Evolutionary conservation across 306 rosid species (phyloP).

Genomic region (Glycyrrhiza uralensis): DNA sequence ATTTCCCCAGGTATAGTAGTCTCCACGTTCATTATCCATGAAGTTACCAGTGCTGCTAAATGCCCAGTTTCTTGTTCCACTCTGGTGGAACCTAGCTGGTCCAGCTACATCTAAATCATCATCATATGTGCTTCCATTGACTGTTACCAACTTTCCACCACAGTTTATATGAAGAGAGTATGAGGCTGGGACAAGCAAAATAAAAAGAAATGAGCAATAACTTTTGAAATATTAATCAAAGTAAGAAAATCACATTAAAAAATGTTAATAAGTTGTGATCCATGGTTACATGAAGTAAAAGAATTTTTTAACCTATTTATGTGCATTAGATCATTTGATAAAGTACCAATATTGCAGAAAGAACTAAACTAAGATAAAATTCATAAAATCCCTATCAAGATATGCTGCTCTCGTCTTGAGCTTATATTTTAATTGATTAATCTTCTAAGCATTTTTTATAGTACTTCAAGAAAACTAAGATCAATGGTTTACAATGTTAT

Average conservation of each 20-base stretch:
- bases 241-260: not conserved
- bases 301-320: not conserved
- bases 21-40: not conserved
- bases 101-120: slow-evolving; percentile 33
- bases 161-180: slow-evolving; percentile 60
- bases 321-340: not conserved
- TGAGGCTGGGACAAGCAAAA: slow-evolving; percentile 28
- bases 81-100: slow-evolving; percentile 24
- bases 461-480: not conserved
- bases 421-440: not conserved
- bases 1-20: not conserved
- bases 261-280: not conserved
- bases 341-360: not conserved
- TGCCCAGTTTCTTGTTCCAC: slow-evolving; percentile 28
- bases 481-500: not conserved
- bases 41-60: slow-evolving; percentile 31
- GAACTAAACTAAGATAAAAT: not conserved
- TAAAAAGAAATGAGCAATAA: not conserved
- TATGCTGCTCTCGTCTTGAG: not conserved
- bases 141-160: slow-evolving; percentile 42
- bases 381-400: not conserved
- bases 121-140: slow-evolving; percentile 32
- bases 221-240: not conserved
- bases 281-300: not conserved
- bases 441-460: not conserved